Evolutionary conservation across 2,329 filamentous ascomycete species (phyloP), one percentile per base, ranked within the genome.

Genomic region (Ramularia collo-cygni): DNA sequence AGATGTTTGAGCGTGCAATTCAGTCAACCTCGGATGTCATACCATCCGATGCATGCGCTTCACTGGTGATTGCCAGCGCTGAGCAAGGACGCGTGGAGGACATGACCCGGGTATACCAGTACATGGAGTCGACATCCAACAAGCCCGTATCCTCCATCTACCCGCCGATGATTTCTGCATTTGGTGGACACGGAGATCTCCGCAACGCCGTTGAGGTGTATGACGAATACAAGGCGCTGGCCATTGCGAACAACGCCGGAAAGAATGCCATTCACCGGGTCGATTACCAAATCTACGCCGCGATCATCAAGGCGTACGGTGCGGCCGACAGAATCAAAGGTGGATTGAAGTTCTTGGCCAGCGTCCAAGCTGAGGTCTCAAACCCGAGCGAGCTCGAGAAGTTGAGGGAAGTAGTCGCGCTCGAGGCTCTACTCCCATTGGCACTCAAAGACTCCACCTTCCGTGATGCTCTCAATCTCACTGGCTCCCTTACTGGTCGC

Each of bases 81-180:
- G 77, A 85, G 58, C 76, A 83, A 41, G 85, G 86, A 19, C 81
- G 81, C 28, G 75, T 94, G 8, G 77, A 84, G 31, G 86, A 94
- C 46, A 96, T 98, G 89, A 79, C 93, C 24, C 79, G 81, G 43
- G 75, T 96, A 14, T 95, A 90, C 56, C 82, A 85, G 50, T 87
- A 96, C 62, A 93, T 96, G 88, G 87, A 95, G 63, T 68, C 75
- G 26, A 80, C 76, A 52, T 80, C 80, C 41, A 76, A 86, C 15
- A 75, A 77, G 12, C 86, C 90, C 0, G 80, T 83, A 43, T 82
- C 87, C 4, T 79, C 83, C 32, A 85, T 90, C 37, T 96, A 95
- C 65, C 84, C 88, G 1, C 76, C 82, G 13, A 95, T 98, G 85
- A 95, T 98, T 61, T 81, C 84, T n/a, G 88, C 89, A 1, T 96